These are phyloP conservation scores for Trypanosoma melophagium DNA, from an alignment of 208 protist species.

Conservation along the genomic window DNA sequence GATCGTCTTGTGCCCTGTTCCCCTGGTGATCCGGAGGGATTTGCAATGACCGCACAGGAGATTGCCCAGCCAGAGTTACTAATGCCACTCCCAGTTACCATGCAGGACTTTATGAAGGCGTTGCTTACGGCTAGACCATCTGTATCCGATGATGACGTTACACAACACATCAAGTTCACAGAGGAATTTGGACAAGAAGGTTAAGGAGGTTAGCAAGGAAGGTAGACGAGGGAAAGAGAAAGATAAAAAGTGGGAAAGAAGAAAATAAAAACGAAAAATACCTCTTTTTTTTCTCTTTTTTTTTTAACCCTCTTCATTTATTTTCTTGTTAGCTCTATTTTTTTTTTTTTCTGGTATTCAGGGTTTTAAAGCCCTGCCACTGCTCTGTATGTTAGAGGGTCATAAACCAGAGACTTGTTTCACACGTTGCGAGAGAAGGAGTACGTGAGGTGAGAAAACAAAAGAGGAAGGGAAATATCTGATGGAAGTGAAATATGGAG, in stretches of 20 bases:
- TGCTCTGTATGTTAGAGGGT: too few relatives aligned
- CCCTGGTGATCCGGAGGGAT: conserved; percentile 90
- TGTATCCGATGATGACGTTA: conserved; percentile 91
- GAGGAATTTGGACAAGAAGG: conserved; percentile 96
- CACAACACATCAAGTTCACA: conserved; percentile 94
- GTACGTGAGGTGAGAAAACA: too few relatives aligned
- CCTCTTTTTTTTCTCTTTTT: too few relatives aligned
- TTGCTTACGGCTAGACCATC: conserved; percentile 87
- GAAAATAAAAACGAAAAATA: conserved; percentile 4
- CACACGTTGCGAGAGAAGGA: too few relatives aligned
- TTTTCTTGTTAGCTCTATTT: too few relatives aligned
- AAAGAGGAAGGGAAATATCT: too few relatives aligned
- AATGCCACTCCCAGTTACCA: conserved; percentile 90
- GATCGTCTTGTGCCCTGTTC: conserved; percentile 93
- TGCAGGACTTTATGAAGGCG: conserved; percentile 92
- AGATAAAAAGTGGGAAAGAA: not conserved
- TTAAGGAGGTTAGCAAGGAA: conserved; percentile 28
- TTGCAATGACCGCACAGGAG: conserved; percentile 92
- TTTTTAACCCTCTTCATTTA: too few relatives aligned
- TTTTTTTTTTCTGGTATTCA: too few relatives aligned
- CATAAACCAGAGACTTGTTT: too few relatives aligned
- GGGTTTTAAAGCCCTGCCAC: too few relatives aligned
- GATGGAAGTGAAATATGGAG: too few relatives aligned
- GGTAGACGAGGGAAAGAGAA: conserved; percentile 8
- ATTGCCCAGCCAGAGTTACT: conserved; percentile 88